Evolutionary conservation across 345 rosid species (phyloP), one percentile per base, ranked within the genome.

Genomic region (Pseudoturritis turrita): DNA sequence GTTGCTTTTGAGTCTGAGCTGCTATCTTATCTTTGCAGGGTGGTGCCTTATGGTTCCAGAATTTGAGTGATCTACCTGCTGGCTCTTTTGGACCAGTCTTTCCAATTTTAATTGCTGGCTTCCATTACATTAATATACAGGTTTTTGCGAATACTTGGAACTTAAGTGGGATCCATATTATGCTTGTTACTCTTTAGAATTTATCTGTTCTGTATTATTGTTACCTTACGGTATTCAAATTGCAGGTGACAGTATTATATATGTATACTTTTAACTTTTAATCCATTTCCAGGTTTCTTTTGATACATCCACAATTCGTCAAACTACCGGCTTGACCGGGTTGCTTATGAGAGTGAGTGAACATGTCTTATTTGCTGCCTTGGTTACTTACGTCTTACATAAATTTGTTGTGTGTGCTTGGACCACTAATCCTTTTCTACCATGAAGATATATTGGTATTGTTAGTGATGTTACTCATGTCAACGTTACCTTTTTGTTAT

Each of bases 31-130:
- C 47, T 60, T 70, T 56, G 25, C 87, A 94, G 97, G 98, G 98
- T 44, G 98, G 98, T 74, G 68, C 86, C 70, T 82, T 91, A 21
- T 94, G 98, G 97, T 94, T 94, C 82, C 89, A 88, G 74, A 82
- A 91, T 81, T 78, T 94, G 85, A 84, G 91, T 63, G 91, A 80
- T 74, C 69, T 68, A 33, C 84, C 96, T 52, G 82, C 70, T 41
- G 88, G 93, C 72, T 71, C 71, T 72, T 79, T 77, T 57, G 91
- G 96, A 80, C 72, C 82, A 72, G 81, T 89, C 57, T 86, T 94
- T 76, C 97, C 99, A 26, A 17, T 89, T 43, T 66, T 88, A 28
- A 81, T 89, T 69, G 89, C 91, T 59, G 73, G 73, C 77, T 81
- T 94, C 81, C 97, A 94, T 81, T 91, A 80, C 75, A 68, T 70